Base-by-base conservation (phyloP, 306 rosid species). In the Gastrolobium bilobum region DNA sequence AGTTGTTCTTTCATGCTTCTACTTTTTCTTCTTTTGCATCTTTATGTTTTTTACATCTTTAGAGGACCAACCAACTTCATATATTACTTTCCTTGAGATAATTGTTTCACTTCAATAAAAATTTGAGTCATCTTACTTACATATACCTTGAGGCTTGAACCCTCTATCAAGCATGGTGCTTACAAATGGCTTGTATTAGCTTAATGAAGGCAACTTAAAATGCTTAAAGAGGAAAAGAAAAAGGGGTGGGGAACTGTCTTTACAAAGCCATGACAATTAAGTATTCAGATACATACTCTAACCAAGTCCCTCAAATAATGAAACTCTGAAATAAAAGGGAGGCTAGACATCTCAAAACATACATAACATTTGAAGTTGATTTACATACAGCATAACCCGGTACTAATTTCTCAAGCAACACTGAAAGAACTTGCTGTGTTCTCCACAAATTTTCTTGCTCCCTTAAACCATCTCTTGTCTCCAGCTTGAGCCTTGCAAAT, bases 401-500 rank as follows among this genome's bases (percentile, higher is more conserved):
- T 37, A 30, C 43, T 46, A 11, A 43, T 39, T 48, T 78, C 42
- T 88, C 84, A 95, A 80, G 98, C 98, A 85, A 95, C 94, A 80
- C 97, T 93, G 93, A 95, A 95, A 53, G 99, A 95, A 83, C 67
- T 39, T 20, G 93, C 86, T 66, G 96, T 37, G 63, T 57, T 87
- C 89, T 95, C 99, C 5, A 95, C 97, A 64, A 69, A 95, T 86
- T 59, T 95, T 88, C 91, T 93, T 68, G 96, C 97, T 73, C 99
- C 99, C 81, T 95, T 93, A 66, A 95, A 95, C 99, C 99, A 95
- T 85, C 99, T 87, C 91, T 95, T 95, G 87, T 95, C 99, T 52
- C 99, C 99, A 6, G 99, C 99, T 84, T 95, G 99, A 38, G 98
- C 98, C 89, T 95, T 95, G 88, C 91, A 90, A 39, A 95, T 86